These are phyloP conservation scores for Phaseolus coccineus DNA, from an alignment of 331 rosid species.

Conservation along the genomic window DNA sequence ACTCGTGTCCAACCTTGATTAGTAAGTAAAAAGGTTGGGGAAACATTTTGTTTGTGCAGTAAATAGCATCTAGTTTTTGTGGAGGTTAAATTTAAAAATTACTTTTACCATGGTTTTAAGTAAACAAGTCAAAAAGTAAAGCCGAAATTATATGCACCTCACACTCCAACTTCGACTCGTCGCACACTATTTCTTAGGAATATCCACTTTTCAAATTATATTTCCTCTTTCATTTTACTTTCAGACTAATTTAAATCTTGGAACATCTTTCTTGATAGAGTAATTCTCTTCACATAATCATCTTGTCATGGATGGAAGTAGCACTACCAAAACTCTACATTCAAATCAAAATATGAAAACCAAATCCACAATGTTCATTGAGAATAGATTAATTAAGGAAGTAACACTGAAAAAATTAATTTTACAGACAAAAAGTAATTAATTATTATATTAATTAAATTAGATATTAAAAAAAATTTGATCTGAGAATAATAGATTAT, in stretches of 20 bases:
- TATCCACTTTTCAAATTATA: background rate
- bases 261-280: background rate
- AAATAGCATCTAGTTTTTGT: background rate
- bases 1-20: background rate
- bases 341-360: background rate
- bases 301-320: background rate
- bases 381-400: background rate
- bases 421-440: too few relatives aligned
- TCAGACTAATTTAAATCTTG: background rate
- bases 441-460: too few relatives aligned
- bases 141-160: slow-evolving; percentile 20
- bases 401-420: background rate
- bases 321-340: background rate
- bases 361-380: background rate
- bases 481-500: background rate
- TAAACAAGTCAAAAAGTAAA: slow-evolving; percentile 15
- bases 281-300: background rate
- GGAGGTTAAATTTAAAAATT: background rate
- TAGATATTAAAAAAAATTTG: background rate
- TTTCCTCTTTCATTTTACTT: background rate
- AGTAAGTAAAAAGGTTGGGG: background rate
- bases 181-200: background rate
- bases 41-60: background rate
- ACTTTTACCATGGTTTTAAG: slow-evolving; percentile 2
- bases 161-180: background rate